phyloP scores from a whole-genome alignment of 176 grass and related monocot species.

The Puccinellia tenuiflora region DNA sequence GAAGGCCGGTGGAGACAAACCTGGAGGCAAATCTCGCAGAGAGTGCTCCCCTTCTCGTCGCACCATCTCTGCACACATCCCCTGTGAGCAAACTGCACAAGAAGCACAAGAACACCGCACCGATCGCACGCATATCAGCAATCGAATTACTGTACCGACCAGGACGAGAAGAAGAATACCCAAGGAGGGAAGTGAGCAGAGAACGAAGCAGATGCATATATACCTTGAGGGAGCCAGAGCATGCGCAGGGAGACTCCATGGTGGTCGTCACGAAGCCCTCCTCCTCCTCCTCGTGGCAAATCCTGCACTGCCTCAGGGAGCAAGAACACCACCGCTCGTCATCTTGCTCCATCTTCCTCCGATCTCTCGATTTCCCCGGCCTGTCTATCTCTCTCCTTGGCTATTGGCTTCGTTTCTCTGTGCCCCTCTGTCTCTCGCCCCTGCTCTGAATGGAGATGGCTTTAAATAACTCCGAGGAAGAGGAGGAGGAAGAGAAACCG shows the following conservation, averaged over 20 bases:
- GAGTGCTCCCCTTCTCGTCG: neutral
- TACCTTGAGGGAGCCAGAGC: conserved; percentile 10
- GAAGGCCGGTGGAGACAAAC: neutral
- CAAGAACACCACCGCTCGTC: neutral
- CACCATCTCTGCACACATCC: conserved; percentile 1
- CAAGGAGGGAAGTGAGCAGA: neutral
- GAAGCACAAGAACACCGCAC: neutral
- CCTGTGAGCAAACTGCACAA: neutral
- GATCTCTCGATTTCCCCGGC: neutral
- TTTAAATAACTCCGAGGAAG: neutral
- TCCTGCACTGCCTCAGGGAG: neutral
- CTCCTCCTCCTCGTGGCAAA: neutral
- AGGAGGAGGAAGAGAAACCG: neutral
- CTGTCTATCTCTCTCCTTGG: neutral
- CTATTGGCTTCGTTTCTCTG: neutral
- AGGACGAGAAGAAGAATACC: neutral
- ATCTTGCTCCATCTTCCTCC: neutral
- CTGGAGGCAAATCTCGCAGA: conserved; percentile 14
- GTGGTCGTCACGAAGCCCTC: neutral
- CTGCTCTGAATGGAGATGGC: neutral
- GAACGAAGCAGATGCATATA: neutral
- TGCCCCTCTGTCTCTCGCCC: neutral
- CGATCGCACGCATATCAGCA: too few species aligned
- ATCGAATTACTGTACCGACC: neutral
- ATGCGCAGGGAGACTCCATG: conserved; percentile 2